Base-by-base conservation (phyloP, 208 protist species). In the Acanthamoeba culbertsoni region DNA sequence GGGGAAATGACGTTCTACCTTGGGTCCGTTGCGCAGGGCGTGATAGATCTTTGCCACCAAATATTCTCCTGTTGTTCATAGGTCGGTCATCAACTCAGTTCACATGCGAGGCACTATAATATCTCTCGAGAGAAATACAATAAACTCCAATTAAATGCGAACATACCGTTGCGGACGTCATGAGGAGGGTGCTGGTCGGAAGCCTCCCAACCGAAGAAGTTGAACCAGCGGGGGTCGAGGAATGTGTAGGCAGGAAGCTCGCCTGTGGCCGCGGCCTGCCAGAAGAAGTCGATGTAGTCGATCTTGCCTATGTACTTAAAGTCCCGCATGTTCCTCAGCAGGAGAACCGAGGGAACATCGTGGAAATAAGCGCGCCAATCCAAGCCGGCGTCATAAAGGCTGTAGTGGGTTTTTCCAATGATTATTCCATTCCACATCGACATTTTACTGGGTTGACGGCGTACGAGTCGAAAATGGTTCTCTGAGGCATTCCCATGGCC, bases 181-280 rank as follows among this genome's bases (percentile, higher is more conserved):
- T 95, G 93, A 10, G 86, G 53, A 18, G 93, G 94, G 68, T 95
- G 92, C 33, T 91, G n/a, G 57, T 95, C 93, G 53, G 93, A 95
- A 26, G 71, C 51, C 31, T 35, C 48, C 48, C 51, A 77, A 7
- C 23, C 59, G 20, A 86, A 33, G 79, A 92, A 65, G 28, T 31
- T 63, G 51, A 88, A 88, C 46, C 43, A 88, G 23, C 77, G 77
- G 8, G 77, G 77, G 33, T 93, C 94, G 42, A 95, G 62, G 65
- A 55, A 95, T 23, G 92, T 84, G 33, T 93, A 91, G 40, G 42
- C 46, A 18, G 91, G 48, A 26, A 95, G 91, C 23, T 63, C 90
- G 12, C 94, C 94, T 14, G 10, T 42, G 26, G 40, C 40, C 10
- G 79, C 82, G 10, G 91, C 94, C n/a, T 57, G 53, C 16, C 43